Evolutionary conservation across 805 yeast genomes (phyloP).

Genomic region (Metschnikowia henanensis): DNA sequence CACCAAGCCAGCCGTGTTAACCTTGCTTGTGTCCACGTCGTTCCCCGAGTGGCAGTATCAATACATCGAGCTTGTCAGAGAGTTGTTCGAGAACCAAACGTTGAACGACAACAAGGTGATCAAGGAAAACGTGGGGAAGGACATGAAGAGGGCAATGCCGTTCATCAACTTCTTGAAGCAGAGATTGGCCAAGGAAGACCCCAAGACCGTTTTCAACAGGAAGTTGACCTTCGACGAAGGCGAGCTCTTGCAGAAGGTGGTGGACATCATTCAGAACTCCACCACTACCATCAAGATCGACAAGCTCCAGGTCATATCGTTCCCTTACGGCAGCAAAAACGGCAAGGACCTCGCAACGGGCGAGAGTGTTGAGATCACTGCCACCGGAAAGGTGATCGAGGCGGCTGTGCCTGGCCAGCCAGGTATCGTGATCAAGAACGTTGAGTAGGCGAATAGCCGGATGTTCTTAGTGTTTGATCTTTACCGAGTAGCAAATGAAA

Average conservation of each 20-base stretch:
- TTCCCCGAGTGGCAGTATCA: slow-evolving; percentile 72
- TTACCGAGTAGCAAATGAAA: no score
- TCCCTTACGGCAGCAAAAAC: slow-evolving; percentile 58
- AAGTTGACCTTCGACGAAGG: slow-evolving; percentile 81
- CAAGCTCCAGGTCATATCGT: slow-evolving; percentile 58
- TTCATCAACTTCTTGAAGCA: slow-evolving; percentile 85
- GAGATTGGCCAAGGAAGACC: slow-evolving; percentile 67
- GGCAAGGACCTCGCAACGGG: slow-evolving; percentile 73
- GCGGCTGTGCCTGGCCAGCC: slow-evolving; percentile 93
- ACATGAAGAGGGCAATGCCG: slow-evolving; percentile 98
- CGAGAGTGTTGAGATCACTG: slow-evolving; percentile 63
- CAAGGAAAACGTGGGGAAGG: slow-evolving; percentile 72
- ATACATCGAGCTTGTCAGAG: slow-evolving; percentile 68
- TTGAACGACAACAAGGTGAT: slow-evolving; percentile 65
- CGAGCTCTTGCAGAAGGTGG: slow-evolving; percentile 57
- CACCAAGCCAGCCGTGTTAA: slow-evolving; percentile 68
- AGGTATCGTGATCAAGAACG: slow-evolving; percentile 74
- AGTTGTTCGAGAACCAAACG: slow-evolving; percentile 62
- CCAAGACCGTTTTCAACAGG: slow-evolving; percentile 84
- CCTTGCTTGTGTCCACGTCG: slow-evolving; percentile 72
- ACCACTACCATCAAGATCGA: slow-evolving; percentile 56
- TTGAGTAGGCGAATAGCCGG: no score
- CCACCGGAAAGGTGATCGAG: slow-evolving; percentile 69
- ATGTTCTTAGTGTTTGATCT: no score
- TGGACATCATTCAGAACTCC: slow-evolving; percentile 58